A percentile compares a stretch with the other conserved stretches of the same genome.
Conservation (phyloP, 2,329 filamentous ascomycete species). For the Colletotrichum euphorbiae region DNA sequence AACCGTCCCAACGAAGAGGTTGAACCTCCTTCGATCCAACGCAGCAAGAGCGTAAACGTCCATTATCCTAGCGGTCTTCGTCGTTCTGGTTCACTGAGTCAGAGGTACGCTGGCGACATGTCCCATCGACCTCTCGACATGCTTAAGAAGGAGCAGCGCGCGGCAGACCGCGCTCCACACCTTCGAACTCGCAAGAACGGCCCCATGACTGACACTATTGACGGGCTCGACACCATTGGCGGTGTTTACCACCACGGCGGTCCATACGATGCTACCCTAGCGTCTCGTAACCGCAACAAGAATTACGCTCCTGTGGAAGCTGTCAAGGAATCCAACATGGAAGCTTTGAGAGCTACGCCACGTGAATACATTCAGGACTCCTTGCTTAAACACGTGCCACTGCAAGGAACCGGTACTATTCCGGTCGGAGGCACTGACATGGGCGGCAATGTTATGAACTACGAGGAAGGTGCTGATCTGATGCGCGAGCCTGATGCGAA, state of each 20-base stretch:
- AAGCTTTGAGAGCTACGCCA: constrained; percentile 85
- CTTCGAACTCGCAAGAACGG: constrained; percentile 74
- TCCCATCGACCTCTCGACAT: constrained; percentile 75
- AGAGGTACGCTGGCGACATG: constrained; percentile 73
- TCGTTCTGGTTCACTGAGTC: constrained; percentile 59
- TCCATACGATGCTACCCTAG: constrained; percentile 86
- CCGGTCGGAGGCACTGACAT: constrained; percentile 78
- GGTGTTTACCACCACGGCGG: constrained; percentile 88
- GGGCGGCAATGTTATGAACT: constrained; percentile 77
- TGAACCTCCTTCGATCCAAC: background rate
- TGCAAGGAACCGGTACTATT: constrained; percentile 83
- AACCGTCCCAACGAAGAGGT: constrained; percentile 25
- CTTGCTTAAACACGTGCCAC: constrained; percentile 77
- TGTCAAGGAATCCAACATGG: constrained; percentile 76
- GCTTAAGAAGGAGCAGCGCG: constrained; percentile 70
- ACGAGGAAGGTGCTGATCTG: constrained; percentile 87
- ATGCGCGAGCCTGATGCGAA: constrained; percentile 77
- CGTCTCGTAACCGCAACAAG: constrained; percentile 76
- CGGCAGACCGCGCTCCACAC: constrained; percentile 74
- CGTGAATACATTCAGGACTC: constrained; percentile 81
- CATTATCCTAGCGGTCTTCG: constrained; percentile 34
- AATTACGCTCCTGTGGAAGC: constrained; percentile 80
- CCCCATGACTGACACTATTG: constrained; percentile 81
- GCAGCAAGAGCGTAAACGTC: constrained; percentile 38
- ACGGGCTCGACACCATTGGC: constrained; percentile 78